Conservation (phyloP, 306 rosid genomes). For the Cucumis cinereus region DNA sequence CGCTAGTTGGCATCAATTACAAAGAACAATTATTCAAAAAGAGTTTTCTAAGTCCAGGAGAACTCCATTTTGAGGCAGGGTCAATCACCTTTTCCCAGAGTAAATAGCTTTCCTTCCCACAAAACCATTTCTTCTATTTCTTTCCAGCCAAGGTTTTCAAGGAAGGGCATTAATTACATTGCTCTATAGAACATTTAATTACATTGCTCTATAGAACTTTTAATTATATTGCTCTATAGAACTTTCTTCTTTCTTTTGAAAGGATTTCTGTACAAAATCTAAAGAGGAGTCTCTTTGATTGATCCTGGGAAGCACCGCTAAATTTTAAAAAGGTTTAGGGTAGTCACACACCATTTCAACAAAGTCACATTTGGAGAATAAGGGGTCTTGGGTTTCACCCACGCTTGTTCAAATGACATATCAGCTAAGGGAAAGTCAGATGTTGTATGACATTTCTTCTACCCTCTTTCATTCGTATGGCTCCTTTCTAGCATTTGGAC, state of each 20-base stretch:
- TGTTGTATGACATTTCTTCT: no score
- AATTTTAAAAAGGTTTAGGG: neutral
- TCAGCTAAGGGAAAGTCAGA: no score
- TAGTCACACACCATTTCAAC: neutral
- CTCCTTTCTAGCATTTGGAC: no score
- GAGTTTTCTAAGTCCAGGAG: neutral
- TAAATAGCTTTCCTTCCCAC: neutral
- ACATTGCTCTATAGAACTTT: no score
- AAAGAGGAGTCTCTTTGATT: neutral
- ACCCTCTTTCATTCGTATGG: no score
- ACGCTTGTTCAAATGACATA: no score
- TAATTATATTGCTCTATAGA: no score
- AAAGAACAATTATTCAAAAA: no score
- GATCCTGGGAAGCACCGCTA: neutral
- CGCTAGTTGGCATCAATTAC: neutral
- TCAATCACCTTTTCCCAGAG: neutral
- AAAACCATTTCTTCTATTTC: neutral
- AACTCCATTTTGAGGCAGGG: neutral
- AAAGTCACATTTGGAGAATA: neutral
- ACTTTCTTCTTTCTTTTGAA: neutral
- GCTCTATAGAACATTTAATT: neutral
- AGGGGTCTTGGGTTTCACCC: neutral
- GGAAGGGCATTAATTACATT: neutral
- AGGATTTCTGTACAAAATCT: neutral
- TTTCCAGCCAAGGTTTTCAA: neutral